Percentiles rank a stretch among this genome's conserved stretches.
phyloP scores from a whole-genome alignment of 441 rosid species.

The Brassica hybrid region DNA sequence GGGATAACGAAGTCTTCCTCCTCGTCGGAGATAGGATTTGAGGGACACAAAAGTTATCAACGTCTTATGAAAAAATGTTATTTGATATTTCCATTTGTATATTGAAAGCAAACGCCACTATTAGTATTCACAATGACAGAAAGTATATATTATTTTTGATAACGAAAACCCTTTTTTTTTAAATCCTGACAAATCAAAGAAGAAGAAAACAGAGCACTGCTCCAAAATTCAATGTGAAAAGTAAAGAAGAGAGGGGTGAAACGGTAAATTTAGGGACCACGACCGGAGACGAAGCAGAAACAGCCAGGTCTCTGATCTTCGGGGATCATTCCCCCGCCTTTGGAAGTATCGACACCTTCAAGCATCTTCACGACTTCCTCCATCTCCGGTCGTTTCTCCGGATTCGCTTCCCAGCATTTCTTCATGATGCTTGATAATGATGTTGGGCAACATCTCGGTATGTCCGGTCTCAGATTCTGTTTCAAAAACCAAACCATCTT shows the following conservation, averaged over 20 bases:
- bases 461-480: constrained; percentile 85
- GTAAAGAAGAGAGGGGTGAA: constrained; percentile 3
- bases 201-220: constrained; percentile 28
- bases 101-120: neutral
- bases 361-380: constrained; percentile 79
- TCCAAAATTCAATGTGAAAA: constrained; percentile 31
- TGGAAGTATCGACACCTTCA: constrained; percentile 82
- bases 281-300: constrained; percentile 72
- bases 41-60: too few species aligned
- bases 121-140: constrained; percentile 8
- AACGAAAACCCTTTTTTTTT: neutral
- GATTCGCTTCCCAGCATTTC: constrained; percentile 81
- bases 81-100: neutral
- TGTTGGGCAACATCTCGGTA: constrained; percentile 88
- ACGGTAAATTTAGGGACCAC: constrained; percentile 64
- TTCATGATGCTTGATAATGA: constrained; percentile 74
- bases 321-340: constrained; percentile 98
- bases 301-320: constrained; percentile 71
- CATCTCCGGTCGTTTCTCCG: constrained; percentile 93
- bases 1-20: too few species aligned
- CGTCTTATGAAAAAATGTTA: neutral
- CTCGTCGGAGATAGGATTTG: constrained; percentile 32
- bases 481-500: neutral
- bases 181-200: neutral
- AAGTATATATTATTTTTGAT: neutral